Conservation (phyloP, 140 eudicot species). For the Flaveria floridana region DNA sequence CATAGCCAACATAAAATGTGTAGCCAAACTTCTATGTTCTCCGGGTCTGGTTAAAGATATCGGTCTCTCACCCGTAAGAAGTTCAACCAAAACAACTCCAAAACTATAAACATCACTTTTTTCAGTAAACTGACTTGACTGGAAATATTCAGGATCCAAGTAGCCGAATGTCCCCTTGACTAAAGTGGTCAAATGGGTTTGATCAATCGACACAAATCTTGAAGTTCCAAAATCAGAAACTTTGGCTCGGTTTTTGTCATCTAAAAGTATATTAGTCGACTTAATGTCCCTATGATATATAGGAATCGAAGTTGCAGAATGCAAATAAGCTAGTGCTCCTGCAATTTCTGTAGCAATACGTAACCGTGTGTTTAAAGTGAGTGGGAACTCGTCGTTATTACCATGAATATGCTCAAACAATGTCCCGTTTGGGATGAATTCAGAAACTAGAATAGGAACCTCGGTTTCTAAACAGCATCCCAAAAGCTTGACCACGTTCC, state of each 20-base stretch:
- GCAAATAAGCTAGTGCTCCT: conserved; percentile 42
- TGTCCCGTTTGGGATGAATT: conserved; percentile 42
- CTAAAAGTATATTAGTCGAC: conserved; percentile 45
- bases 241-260: conserved; percentile 42
- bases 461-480: conserved; percentile 50
- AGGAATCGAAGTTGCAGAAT: conserved; percentile 44
- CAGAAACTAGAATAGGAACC: conserved; percentile 42
- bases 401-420: conserved; percentile 39
- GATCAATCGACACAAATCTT: conserved; percentile 33
- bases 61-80: conserved; percentile 38
- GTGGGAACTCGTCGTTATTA: conserved; percentile 32
- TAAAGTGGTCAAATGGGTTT: conserved; percentile 45
- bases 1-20: conserved; percentile 33
- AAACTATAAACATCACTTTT: conserved; percentile 50
- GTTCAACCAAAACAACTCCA: conserved; percentile 46
- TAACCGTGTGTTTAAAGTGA: conserved; percentile 40
- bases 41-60: conserved; percentile 23
- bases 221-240: conserved; percentile 50
- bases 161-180: conserved; percentile 49
- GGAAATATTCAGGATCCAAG: conserved; percentile 47
- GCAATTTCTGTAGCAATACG: conserved; percentile 43
- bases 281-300: conserved; percentile 49
- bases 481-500: conserved; percentile 41
- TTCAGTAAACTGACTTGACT: conserved; percentile 46
- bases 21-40: conserved; percentile 40